These are phyloP conservation scores for Aspergillus sp. DNA, from an alignment of 2,329 filamentous ascomycete genomes.

Conservation along the genomic window DNA sequence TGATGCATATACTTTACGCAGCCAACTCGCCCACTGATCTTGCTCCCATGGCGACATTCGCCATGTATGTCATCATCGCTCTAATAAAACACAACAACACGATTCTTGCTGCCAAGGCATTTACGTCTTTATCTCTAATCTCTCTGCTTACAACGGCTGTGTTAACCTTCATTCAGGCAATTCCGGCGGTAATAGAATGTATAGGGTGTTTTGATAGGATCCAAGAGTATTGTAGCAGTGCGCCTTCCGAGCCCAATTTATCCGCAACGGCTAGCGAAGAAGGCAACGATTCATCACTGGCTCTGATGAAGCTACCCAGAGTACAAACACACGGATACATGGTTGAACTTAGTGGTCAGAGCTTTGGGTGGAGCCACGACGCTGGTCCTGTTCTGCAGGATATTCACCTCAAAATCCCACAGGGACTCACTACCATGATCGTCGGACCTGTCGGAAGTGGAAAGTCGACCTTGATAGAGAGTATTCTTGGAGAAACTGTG, in stretches of 20 bases:
- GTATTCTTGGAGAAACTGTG: conserved; percentile 42
- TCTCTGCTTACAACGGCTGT: conserved; percentile 44
- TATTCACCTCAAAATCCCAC: conserved; percentile 38
- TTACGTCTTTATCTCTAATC: conserved; percentile 46
- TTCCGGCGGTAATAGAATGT: conserved; percentile 40
- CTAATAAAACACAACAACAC: too few relatives aligned
- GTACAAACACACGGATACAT: too few relatives aligned
- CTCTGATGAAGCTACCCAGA: too few relatives aligned
- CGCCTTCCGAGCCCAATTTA: too few relatives aligned
- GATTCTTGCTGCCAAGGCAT: too few relatives aligned
- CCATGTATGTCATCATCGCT: too few relatives aligned
- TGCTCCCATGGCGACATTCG: too few relatives aligned
- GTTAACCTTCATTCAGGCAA: conserved; percentile 41
- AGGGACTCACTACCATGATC: conserved; percentile 43
- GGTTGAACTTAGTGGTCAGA: too few relatives aligned
- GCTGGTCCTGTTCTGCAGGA: conserved; percentile 38
- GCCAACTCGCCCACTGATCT: too few relatives aligned
- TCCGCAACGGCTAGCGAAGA: conserved; percentile 28
- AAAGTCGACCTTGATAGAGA: conserved; percentile 48
- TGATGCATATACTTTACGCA: too few relatives aligned
- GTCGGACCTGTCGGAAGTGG: conserved; percentile 50
- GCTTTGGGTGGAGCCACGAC: too few relatives aligned
- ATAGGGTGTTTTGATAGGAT: conserved; percentile 45
- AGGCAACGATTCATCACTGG: conserved; percentile 21
- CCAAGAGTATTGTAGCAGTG: conserved; percentile 43